Conservation (phyloP, 495 filamentous ascomycete species). For the Podospora sp. region DNA sequence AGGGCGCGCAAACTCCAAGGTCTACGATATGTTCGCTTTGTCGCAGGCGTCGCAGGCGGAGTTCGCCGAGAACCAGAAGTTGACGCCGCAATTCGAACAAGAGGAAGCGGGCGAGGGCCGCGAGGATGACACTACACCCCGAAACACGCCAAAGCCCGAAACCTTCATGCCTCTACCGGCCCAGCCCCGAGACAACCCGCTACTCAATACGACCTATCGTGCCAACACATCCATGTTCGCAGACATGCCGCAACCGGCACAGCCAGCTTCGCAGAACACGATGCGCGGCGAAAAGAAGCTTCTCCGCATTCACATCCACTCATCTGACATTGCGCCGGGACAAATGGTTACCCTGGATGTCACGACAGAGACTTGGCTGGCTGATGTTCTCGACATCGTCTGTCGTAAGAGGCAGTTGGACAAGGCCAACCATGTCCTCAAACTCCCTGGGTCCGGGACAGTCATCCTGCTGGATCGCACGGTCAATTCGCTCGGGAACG, state of each 20-base stretch:
- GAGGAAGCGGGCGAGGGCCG: constrained; percentile 51
- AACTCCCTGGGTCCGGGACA: constrained; percentile 80
- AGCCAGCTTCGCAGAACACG: constrained; percentile 55
- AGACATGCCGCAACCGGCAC: constrained; percentile 64
- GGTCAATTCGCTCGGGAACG: constrained; percentile 83
- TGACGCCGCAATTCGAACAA: constrained; percentile 71
- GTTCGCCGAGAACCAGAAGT: constrained; percentile 73
- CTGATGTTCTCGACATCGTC: constrained; percentile 87
- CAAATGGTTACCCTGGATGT: constrained; percentile 77
- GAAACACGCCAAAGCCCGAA: constrained; percentile 49
- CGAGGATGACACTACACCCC: constrained; percentile 42
- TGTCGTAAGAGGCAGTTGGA: constrained; percentile 89
- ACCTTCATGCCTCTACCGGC: constrained; percentile 31
- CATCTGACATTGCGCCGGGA: constrained; percentile 63
- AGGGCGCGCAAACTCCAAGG: constrained; percentile 73
- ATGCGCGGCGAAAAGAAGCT: constrained; percentile 78
- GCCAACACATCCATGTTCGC: constrained; percentile 59
- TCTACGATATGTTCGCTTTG: constrained; percentile 92
- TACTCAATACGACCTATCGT: constrained; percentile 59
- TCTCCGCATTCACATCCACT: constrained; percentile 74
- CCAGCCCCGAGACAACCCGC: constrained; percentile 58
- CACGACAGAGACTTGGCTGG: constrained; percentile 91
- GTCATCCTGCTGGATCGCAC: constrained; percentile 81
- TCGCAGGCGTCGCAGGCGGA: constrained; percentile 78
- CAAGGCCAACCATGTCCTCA: constrained; percentile 85